Conservation (phyloP, 192 early-diverging fungal genomes). For the Podila epicladia region DNA sequence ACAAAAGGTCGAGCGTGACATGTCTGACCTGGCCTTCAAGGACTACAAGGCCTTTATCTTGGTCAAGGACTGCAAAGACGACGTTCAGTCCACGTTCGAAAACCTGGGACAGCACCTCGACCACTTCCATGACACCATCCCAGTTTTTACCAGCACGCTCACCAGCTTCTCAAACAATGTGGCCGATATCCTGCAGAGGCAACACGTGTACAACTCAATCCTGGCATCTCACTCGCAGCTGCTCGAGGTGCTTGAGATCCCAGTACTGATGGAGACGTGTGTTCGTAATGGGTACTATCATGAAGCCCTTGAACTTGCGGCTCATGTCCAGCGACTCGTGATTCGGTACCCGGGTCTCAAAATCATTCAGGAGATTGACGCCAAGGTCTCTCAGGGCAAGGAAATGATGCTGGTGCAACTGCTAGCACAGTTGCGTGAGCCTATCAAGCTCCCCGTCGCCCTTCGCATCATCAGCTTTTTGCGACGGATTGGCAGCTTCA, state of each 20-base stretch:
- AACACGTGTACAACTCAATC: slow-evolving; percentile 58
- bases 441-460: slow-evolving; percentile 79
- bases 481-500: slow-evolving; percentile 73
- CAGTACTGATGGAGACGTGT: slow-evolving; percentile 83
- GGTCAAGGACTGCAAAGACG: slow-evolving; percentile 66
- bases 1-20: slow-evolving; percentile 61
- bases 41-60: slow-evolving; percentile 76
- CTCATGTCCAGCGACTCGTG: slow-evolving; percentile 68
- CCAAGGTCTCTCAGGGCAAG: slow-evolving; percentile 68
- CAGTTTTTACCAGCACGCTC: slow-evolving; percentile 58
- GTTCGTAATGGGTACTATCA: slow-evolving; percentile 84
- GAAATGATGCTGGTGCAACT: slow-evolving; percentile 78
- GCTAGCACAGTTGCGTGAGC: slow-evolving; percentile 69
- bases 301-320: slow-evolving; percentile 83
- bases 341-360: slow-evolving; percentile 65
- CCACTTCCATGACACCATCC: slow-evolving; percentile 55
- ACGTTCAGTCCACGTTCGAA: slow-evolving; percentile 60
- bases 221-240: slow-evolving; percentile 65
- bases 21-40: slow-evolving; percentile 70
- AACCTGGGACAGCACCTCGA: slow-evolving; percentile 58
- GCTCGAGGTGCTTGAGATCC: slow-evolving; percentile 80
- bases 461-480: slow-evolving; percentile 84
- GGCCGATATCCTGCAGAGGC: slow-evolving; percentile 42
- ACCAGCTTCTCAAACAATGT: slow-evolving; percentile 52
- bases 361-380: slow-evolving; percentile 67